These are phyloP conservation scores for Daphne laureola DNA, from an alignment of 441 rosid genomes.

Conservation along the genomic window DNA sequence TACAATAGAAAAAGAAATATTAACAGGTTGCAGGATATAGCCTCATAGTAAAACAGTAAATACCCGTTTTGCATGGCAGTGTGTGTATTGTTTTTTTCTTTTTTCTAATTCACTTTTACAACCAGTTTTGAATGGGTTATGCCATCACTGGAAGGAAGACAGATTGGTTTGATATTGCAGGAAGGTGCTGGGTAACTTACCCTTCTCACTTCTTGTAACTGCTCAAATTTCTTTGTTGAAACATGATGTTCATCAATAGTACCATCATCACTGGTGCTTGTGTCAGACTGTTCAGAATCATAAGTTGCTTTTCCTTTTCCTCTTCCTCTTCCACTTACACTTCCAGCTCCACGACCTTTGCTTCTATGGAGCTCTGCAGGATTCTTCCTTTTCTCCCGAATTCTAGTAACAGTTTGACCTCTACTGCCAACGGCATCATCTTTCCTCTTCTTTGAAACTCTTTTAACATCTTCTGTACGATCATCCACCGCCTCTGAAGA, in stretches of 20 bases:
- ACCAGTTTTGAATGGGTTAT: too few relatives aligned
- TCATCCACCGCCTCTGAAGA: conserved; percentile 38
- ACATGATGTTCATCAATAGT: conserved; percentile 23
- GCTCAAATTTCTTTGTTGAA: conserved; percentile 20
- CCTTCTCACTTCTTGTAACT: conserved; percentile 43
- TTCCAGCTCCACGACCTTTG: conserved; percentile 28
- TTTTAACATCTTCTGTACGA: conserved; percentile 29
- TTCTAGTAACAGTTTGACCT: conserved; percentile 24
- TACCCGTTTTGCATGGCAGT: too few relatives aligned
- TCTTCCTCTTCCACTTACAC: conserved; percentile 29
- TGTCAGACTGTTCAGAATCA: conserved; percentile 34
- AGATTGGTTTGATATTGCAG: too few relatives aligned
- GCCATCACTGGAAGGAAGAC: too few relatives aligned
- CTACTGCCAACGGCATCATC: conserved; percentile 21
- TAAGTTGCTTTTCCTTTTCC: conserved; percentile 29
- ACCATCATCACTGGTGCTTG: conserved; percentile 33
- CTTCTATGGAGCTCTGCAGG: conserved; percentile 25
- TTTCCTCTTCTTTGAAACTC: conserved; percentile 31
- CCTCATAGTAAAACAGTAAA: too few relatives aligned
- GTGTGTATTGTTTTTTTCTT: too few relatives aligned
- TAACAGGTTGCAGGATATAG: too few relatives aligned
- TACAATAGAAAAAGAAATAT: conserved; percentile 15
- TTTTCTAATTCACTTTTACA: too few relatives aligned
- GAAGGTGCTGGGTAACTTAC: conserved; percentile 28
- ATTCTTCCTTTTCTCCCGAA: conserved; percentile 25